A percentile compares a stretch with the other conserved stretches of the same genome.
Evolutionary conservation across 352 stramenopile genomes (phyloP).

Genomic region (Pythium scleroteichum): DNA sequence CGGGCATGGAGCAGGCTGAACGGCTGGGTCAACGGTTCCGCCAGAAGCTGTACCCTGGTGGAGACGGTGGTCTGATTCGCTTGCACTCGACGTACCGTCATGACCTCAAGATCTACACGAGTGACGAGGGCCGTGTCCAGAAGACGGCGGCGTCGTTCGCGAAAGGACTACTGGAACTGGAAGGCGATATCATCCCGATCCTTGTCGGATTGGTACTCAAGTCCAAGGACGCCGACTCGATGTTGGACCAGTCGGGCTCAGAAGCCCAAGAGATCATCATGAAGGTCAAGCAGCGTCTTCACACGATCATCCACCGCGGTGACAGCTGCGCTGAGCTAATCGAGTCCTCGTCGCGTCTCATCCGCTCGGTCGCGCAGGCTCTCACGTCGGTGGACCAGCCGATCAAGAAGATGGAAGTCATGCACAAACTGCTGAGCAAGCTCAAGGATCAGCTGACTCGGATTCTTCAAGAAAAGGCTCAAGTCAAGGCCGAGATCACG

Average conservation of each 20-base stretch:
- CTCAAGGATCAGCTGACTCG: slow-evolving; percentile 92
- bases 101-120: slow-evolving; percentile 99
- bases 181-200: slow-evolving; percentile 99
- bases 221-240: slow-evolving; percentile 91
- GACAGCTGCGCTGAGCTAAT: slow-evolving; percentile 81
- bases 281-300: slow-evolving; percentile 85
- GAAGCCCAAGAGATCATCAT: slow-evolving; percentile 92
- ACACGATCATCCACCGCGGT: slow-evolving; percentile 84
- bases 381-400: slow-evolving; percentile 89
- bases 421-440: slow-evolving; percentile 91
- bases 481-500: slow-evolving; percentile 45
- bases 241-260: slow-evolving; percentile 98
- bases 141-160: slow-evolving; percentile 99
- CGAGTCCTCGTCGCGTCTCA: slow-evolving; percentile 74
- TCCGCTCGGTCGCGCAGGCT: slow-evolving; percentile 79
- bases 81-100: slow-evolving; percentile 99
- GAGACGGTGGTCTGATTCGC: slow-evolving; percentile 95
- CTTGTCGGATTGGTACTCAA: slow-evolving; percentile 93
- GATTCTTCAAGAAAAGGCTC: slow-evolving; percentile 77
- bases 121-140: slow-evolving; percentile 99
- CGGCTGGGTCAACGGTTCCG: slow-evolving; percentile 91
- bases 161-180: slow-evolving; percentile 98
- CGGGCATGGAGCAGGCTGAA: slow-evolving; percentile 96
- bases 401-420: slow-evolving; percentile 92
- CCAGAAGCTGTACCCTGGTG: slow-evolving; percentile 89